Evolutionary conservation across 192 early-diverging fungal species (phyloP), one percentile per base, ranked within the genome.

Genomic region (Spinellus fusiger): DNA sequence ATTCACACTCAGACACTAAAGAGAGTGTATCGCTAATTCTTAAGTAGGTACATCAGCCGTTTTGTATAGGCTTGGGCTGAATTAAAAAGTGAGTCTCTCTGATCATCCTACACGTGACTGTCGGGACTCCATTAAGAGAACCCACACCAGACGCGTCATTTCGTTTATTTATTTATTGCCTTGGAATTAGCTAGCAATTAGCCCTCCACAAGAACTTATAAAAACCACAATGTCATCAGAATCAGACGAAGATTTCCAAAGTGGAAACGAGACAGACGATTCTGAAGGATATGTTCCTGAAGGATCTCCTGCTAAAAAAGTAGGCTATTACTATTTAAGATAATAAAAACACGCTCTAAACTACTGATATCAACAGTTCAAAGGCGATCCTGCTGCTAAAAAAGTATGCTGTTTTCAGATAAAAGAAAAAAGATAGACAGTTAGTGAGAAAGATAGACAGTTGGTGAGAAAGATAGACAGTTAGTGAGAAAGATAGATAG

Each of bases 221-320:
- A n/a, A n/a, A n/a, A n/a, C n/a, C n/a, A n/a, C n/a, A n/a, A n/a
- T n/a, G n/a, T n/a, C n/a, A n/a, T n/a, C n/a, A n/a, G n/a, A n/a
- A n/a, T n/a, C 35, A 12, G 48, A 49, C 48, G 48, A 49, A 22
- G 48, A 49, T 49, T 49, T 22, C 48, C 48, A 46, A 13, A 44
- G 34, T 50, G 32, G 29, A 18, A 28, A 26, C 5, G 62, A 47
- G 22, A 56, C 62, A 4, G 40, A 40, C 29, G 54, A 64, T 23
- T 64, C 54, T 18, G 62, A 64, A n/a, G 54, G 25, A 35, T 57
- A 51, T 50, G 32, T 49, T 26, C 54, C 54, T 20, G 53, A 62
- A 23, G 15, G 20, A 22, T 37, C 53, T 18, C 46, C 44, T 12
- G n/a, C 49, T 16, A 53, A 27, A 15, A 63, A 63, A 44, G 61